A percentile compares a stretch with the other conserved stretches of the same genome.
Evolutionary conservation across 83 land plant genomes (phyloP).

Genomic region (Picea abies): DNA sequence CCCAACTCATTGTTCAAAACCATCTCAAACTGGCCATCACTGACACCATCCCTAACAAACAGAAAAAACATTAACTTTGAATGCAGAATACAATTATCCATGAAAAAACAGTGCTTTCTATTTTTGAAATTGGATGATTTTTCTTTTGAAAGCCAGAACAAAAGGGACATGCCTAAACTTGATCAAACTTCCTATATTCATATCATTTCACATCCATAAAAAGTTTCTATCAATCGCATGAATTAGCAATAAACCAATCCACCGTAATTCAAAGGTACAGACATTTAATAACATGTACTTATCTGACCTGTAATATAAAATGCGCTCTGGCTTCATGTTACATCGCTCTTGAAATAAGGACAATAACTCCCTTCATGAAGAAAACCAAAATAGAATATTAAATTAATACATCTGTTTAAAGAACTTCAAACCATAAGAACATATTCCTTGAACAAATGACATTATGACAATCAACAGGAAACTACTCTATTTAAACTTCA

Average conservation of each 20-base stretch:
- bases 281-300: not conserved
- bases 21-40: constrained; percentile 49
- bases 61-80: not conserved
- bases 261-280: not conserved
- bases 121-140: not conserved
- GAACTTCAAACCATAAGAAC: not conserved
- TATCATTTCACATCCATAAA: not conserved
- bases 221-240: not conserved
- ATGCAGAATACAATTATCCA: no score
- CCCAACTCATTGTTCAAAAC: constrained; percentile 34
- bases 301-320: constrained; percentile 28
- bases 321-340: constrained; percentile 17
- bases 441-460: not conserved
- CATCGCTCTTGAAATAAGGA: constrained; percentile 8
- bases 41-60: constrained; percentile 44
- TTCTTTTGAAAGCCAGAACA: not conserved
- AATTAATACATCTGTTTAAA: not conserved
- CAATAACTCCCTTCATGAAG: constrained; percentile 16
- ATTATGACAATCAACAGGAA: not conserved
- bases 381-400: not conserved
- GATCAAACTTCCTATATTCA: not conserved
- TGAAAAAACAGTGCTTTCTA: not conserved
- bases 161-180: not conserved
- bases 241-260: not conserved
- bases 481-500: not conserved